A percentile compares a stretch with the other conserved stretches of the same genome.
Evolutionary conservation across 331 rosid genomes (phyloP).

Genomic region (Quercus lobata): DNA sequence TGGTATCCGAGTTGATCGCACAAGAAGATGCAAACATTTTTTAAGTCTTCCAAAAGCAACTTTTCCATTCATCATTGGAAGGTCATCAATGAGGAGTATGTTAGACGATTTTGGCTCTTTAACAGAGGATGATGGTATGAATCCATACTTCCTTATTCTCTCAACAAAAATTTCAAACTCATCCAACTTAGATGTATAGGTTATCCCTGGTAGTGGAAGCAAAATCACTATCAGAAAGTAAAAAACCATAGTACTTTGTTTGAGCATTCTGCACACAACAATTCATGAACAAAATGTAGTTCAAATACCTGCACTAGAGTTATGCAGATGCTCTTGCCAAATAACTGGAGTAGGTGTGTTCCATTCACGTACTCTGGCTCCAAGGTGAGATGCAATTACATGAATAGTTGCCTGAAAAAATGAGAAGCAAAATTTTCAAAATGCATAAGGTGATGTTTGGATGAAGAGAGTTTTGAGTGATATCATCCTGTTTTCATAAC

Average conservation of each 20-base stretch:
- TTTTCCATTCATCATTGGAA: slow-evolving; percentile 71
- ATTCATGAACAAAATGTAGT: background rate
- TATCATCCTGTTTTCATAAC: no score
- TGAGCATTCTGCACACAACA: background rate
- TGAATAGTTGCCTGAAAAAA: slow-evolving; percentile 61
- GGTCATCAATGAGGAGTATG: slow-evolving; percentile 83
- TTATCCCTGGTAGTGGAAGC: slow-evolving; percentile 46
- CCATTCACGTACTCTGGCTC: slow-evolving; percentile 77
- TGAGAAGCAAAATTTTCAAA: slow-evolving; percentile 19
- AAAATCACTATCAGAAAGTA: slow-evolving; percentile 4
- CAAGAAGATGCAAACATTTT: slow-evolving; percentile 63
- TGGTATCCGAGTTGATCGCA: slow-evolving; percentile 65
- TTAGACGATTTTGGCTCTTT: slow-evolving; percentile 56
- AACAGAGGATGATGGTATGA: slow-evolving; percentile 39
- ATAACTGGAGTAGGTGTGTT: slow-evolving; percentile 79
- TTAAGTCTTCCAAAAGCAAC: slow-evolving; percentile 62
- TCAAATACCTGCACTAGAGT: slow-evolving; percentile 61
- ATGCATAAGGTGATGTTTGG: no score
- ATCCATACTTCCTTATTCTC: slow-evolving; percentile 79
- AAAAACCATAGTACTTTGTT: background rate
- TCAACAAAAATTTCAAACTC: slow-evolving; percentile 85
- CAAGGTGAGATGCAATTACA: slow-evolving; percentile 72
- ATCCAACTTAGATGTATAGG: slow-evolving; percentile 81
- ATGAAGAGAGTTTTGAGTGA: no score
- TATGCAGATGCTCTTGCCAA: slow-evolving; percentile 91